A percentile compares a stretch with the other conserved stretches of the same genome.
These are phyloP conservation scores for Penicillium maclennaniae DNA, from an alignment of 495 filamentous ascomycete species.

Conservation along the genomic window DNA sequence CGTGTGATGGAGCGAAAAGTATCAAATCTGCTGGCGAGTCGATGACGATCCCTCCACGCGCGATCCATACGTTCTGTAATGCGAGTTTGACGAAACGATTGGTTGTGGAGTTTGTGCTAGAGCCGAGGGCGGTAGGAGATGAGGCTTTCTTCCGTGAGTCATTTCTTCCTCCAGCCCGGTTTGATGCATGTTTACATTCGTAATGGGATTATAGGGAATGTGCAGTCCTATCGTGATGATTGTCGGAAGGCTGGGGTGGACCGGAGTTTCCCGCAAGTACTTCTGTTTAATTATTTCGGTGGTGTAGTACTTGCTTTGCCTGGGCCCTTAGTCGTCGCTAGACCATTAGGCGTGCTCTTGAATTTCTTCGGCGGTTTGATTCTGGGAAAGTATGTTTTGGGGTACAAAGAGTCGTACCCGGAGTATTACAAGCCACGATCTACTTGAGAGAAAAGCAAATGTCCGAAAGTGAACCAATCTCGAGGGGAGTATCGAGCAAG, in stretches of 20 bases:
- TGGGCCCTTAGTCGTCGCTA: conserved; percentile 1
- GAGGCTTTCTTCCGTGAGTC: conserved; percentile 12
- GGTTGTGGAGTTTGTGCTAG: conserved; percentile 9
- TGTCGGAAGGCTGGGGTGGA: conserved; percentile 8
- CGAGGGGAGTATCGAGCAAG: neutral
- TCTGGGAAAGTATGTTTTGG: conserved; percentile 13
- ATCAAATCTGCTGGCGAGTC: conserved; percentile 4
- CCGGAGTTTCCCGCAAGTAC: conserved; percentile 11
- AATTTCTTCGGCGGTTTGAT: conserved; percentile 11
- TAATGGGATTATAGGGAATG: conserved; percentile 6
- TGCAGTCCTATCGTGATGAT: conserved; percentile 17
- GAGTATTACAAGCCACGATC: conserved; percentile 9
- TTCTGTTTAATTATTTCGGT: conserved; percentile 13
- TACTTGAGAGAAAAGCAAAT: neutral
- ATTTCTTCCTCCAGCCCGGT: neutral
- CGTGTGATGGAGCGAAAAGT: neutral
- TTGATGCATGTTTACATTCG: neutral
- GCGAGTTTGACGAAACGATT: conserved; percentile 4
- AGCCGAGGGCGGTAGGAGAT: conserved; percentile 7
- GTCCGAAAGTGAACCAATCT: neutral
- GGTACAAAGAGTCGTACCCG: conserved; percentile 11
- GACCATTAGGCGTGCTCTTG: conserved; percentile 1
- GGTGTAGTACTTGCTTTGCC: conserved; percentile 12
- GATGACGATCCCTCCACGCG: conserved; percentile 4
- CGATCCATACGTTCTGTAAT: conserved; percentile 14